Evolutionary conservation across 2,329 filamentous ascomycete genomes (phyloP).

Genomic region (Aspergillus pseudonomiae): DNA sequence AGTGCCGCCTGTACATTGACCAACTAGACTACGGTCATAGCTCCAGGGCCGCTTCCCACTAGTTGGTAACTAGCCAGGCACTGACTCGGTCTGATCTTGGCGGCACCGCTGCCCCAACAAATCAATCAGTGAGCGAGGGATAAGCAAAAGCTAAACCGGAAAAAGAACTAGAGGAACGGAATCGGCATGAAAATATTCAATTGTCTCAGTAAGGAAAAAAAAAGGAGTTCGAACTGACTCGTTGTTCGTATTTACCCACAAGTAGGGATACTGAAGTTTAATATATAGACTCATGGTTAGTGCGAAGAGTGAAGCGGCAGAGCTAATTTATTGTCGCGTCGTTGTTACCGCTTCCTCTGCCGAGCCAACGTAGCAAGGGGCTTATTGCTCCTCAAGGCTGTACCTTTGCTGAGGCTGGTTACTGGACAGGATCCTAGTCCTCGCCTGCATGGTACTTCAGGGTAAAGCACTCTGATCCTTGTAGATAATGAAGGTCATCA

Average conservation of each 20-base stretch:
- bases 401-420: background rate
- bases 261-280: background rate
- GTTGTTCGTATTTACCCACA: background rate
- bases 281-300: background rate
- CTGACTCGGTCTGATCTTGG: background rate
- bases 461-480: background rate
- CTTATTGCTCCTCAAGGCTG: background rate
- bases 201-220: background rate
- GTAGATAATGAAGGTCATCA: background rate
- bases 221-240: background rate
- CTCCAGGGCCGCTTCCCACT: background rate
- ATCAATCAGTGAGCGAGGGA: background rate
- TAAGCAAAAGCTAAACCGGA: background rate
- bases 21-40: background rate
- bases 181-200: background rate
- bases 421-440: background rate
- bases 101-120: background rate
- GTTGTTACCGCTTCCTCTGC: background rate
- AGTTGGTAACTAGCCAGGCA: background rate
- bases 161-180: background rate
- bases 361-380: background rate
- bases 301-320: background rate
- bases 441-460: background rate
- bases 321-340: background rate
- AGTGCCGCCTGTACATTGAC: background rate